Base-by-base conservation (phyloP, 1,139 yeast genomes). In the Diutina catenulata region DNA sequence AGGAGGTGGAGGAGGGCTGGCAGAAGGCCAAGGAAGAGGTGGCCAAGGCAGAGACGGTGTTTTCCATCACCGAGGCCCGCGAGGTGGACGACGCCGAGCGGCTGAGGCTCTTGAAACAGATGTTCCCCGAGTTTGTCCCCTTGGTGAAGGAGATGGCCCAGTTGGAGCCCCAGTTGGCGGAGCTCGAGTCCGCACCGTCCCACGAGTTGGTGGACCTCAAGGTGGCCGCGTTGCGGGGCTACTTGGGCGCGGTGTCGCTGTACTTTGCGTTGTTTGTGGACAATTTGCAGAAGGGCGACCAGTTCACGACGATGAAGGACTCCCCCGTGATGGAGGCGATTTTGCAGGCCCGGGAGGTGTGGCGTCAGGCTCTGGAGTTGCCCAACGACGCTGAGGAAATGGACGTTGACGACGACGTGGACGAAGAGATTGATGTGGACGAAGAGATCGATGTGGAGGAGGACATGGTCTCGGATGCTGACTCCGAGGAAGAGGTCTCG, bases 261-360 rank as follows among this genome's bases (percentile, higher is more conserved):
- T 87, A 84, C 56, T 77, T 86, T 55, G 83, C 93, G 8, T 55
- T 87, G 28, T 71, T 87, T 45, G 57, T 73, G 32, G 76, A 75
- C 28, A 65, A 73, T 32, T 57, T 80, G 41, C 63, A 63, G 31
- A 64, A 64, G 31, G 74, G 68, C 4, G 81, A 76, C 39, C 67
- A 68, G 7, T 76, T 79, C 49, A 43, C 55, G 25, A 66, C 79
- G 23, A 76, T 88, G 80, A 86, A 82, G 49, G 93, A 83, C 41
- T 88, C 80, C 48, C 83, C 91, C 2, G 80, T 88, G 2, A 87
- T 88, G 95, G 88, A 83, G 50, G 71, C 80, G 24, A 80, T 88
- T 33, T 64, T 88, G 42, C 76, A 81, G 40, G 69, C 91, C 3
- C 70, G 93, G 47, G 95, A 87, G 53, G 70, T 82, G n/a, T 88